These are phyloP conservation scores for Aspergillus pseudoviridinutans DNA, from an alignment of 2,329 filamentous ascomycete species.

Conservation along the genomic window DNA sequence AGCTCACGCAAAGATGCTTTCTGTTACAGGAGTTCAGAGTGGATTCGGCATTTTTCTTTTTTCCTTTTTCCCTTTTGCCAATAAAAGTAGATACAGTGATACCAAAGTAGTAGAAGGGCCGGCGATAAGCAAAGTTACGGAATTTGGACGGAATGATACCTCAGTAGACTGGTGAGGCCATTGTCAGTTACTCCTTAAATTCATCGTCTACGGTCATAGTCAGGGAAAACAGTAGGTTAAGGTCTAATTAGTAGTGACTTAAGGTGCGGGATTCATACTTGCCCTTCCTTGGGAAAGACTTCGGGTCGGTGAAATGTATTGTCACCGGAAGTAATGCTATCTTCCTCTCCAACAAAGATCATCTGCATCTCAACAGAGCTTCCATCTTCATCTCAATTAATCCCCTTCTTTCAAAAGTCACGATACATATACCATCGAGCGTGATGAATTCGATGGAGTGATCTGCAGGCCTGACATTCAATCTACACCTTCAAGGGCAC, in stretches of 20 bases:
- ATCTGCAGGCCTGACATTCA: not conserved
- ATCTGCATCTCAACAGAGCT: not conserved
- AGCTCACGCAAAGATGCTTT: not conserved
- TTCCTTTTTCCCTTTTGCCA: not conserved
- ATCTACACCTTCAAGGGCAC: not conserved
- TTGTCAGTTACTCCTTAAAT: not conserved
- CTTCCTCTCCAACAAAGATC: not conserved
- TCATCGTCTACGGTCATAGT: not conserved
- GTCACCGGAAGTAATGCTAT: constrained; percentile 9
- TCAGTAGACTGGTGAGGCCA: not conserved
- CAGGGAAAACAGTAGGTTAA: not conserved
- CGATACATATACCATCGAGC: not conserved
- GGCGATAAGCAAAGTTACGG: not conserved
- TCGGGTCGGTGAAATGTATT: constrained; percentile 11
- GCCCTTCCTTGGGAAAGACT: not conserved
- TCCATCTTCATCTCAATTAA: not conserved
- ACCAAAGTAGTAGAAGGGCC: not conserved
- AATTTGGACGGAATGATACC: not conserved
- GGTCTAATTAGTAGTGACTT: not conserved
- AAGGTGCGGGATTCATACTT: not conserved
- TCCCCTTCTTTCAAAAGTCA: not conserved
- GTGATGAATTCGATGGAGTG: not conserved
- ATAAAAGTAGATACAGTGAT: not conserved
- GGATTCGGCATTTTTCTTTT: not conserved
- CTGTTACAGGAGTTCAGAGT: not conserved